Evolutionary conservation across 2,329 filamentous ascomycete genomes (phyloP).

Genomic region (Microsporum canis): DNA sequence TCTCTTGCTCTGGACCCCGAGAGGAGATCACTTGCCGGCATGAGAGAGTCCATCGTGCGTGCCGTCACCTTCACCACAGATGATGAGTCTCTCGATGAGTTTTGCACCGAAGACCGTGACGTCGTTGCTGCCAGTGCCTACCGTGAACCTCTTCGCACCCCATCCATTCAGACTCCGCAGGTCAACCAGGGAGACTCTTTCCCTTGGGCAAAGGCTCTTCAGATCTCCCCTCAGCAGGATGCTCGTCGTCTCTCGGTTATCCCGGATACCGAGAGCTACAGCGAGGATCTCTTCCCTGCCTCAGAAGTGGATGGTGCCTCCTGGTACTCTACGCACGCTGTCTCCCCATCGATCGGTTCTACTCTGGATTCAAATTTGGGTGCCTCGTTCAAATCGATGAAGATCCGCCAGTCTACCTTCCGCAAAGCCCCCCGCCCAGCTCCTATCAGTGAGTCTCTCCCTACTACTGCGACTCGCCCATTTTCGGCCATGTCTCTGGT

Average conservation of each 20-base stretch:
- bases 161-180: constrained; percentile 80
- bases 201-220: constrained; percentile 87
- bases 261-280: constrained; percentile 63
- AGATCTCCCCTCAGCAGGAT: constrained; percentile 59
- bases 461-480: constrained; percentile 48
- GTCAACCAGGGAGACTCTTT: constrained; percentile 68
- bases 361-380: constrained; percentile 73
- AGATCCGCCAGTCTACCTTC: constrained; percentile 37
- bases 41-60: constrained; percentile 65
- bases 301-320: constrained; percentile 55
- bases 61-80: constrained; percentile 87
- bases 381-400: constrained; percentile 65
- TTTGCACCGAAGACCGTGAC: constrained; percentile 71
- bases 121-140: constrained; percentile 70
- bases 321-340: constrained; percentile 66
- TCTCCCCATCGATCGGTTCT: constrained; percentile 73
- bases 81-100: constrained; percentile 84
- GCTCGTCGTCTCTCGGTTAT: constrained; percentile 79
- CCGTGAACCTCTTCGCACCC: constrained; percentile 88
- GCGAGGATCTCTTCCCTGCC: constrained; percentile 73
- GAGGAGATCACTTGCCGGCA: constrained; percentile 69
- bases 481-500: constrained; percentile 63
- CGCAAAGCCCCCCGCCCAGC: constrained; percentile 48
- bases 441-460: constrained; percentile 68
- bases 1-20: constrained; percentile 84